Conservation (phyloP, 352 stramenopile species). For the Phytophthora citrophthora region DNA sequence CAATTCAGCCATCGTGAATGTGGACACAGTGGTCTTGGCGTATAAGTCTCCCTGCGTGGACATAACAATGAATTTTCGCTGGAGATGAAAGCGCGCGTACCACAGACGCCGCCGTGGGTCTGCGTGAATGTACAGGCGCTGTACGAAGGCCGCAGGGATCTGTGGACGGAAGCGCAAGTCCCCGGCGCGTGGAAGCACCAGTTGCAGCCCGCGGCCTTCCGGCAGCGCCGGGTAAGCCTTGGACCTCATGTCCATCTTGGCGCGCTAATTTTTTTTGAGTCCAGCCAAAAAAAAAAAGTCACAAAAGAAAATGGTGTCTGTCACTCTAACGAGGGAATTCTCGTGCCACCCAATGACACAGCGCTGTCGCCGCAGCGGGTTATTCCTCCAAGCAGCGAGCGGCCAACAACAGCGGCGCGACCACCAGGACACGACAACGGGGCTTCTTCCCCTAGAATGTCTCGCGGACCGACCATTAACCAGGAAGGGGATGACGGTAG, state of each 20-base stretch:
- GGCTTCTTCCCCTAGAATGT: constrained; percentile 17
- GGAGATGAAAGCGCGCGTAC: constrained; percentile 65
- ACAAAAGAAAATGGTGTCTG: neutral
- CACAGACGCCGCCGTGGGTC: constrained; percentile 45
- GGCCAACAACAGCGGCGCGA: constrained; percentile 1
- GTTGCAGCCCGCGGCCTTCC: constrained; percentile 36
- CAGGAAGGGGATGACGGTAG: constrained; percentile 17
- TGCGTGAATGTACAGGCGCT: constrained; percentile 62
- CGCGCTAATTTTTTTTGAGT: constrained; percentile 1
- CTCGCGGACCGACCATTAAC: constrained; percentile 35
- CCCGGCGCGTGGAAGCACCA: constrained; percentile 61
- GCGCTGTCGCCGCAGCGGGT: neutral
- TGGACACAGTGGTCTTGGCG: constrained; percentile 45
- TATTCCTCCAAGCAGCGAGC: constrained; percentile 16
- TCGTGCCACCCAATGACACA: constrained; percentile 22
- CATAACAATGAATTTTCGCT: constrained; percentile 81
- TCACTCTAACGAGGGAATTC: constrained; percentile 13
- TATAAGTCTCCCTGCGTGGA: constrained; percentile 71
- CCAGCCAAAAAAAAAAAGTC: constrained; percentile 8
- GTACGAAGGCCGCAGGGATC: constrained; percentile 49
- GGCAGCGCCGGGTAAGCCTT: constrained; percentile 71
- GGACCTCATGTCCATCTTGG: constrained; percentile 59
- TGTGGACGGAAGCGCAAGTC: constrained; percentile 66
- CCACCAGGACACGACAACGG: constrained; percentile 7
- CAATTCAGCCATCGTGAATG: constrained; percentile 48